These are phyloP conservation scores for Lunasporangiospora selenospora DNA, from an alignment of 192 early-diverging fungal genomes.

Conservation along the genomic window DNA sequence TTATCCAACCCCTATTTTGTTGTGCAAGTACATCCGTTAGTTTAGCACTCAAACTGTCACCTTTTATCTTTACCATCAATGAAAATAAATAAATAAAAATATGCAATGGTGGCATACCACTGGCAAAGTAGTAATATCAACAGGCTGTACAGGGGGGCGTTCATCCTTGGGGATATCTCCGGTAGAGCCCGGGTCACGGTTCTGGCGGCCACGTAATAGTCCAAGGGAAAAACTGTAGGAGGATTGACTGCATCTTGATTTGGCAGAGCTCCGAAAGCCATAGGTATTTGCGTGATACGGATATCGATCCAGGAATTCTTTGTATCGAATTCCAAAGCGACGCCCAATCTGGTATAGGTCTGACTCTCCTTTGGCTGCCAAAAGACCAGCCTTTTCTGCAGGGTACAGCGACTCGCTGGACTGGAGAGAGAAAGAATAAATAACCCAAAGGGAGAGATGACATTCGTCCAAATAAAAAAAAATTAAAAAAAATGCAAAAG, in stretches of 20 bases:
- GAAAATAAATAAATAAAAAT: not conserved
- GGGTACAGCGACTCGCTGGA: conserved; percentile 10
- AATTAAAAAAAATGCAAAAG: too few species aligned
- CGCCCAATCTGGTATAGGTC: conserved; percentile 21
- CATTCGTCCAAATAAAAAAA: too few species aligned
- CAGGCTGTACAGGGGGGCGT: conserved; percentile 18
- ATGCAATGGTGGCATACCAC: conserved; percentile 12
- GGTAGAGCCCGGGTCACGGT: not conserved
- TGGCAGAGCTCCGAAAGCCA: conserved; percentile 13
- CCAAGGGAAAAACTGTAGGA: conserved; percentile 22
- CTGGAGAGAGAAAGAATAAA: not conserved
- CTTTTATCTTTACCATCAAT: too few species aligned
- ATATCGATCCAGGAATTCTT: conserved; percentile 19
- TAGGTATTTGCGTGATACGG: conserved; percentile 32
- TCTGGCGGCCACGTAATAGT: conserved; percentile 10
- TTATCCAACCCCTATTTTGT: conserved; percentile 19
- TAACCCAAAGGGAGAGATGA: too few species aligned
- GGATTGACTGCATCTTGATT: conserved; percentile 30
- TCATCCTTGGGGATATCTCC: not conserved
- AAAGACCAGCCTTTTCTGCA: conserved; percentile 1
- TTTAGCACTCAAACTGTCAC: too few species aligned
- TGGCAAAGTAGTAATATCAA: conserved; percentile 24
- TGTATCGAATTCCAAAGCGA: conserved; percentile 19
- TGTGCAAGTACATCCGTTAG: too few species aligned
- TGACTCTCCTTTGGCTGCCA: conserved; percentile 12